Percentiles rank a stretch among this genome's conserved stretches.
Evolutionary conservation across 2,329 filamentous ascomycete species (phyloP).

Genomic region (Xylaria sp.): DNA sequence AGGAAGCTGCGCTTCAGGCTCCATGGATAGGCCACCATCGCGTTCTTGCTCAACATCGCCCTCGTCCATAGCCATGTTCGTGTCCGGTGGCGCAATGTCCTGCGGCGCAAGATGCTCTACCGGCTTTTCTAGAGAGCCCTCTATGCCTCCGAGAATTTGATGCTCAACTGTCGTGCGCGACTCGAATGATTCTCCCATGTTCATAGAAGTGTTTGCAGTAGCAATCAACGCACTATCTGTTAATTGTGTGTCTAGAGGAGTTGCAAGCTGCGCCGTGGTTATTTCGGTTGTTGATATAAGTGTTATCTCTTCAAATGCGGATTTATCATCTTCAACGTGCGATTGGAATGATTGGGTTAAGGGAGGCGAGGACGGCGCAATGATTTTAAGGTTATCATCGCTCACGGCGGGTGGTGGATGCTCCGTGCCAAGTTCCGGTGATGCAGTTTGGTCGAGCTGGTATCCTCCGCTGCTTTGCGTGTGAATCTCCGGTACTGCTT

Average conservation of each 20-base stretch:
- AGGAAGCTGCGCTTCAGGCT: constrained; percentile 12
- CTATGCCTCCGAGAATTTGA: not conserved
- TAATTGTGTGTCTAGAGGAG: constrained; percentile 43
- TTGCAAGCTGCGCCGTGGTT: constrained; percentile 41
- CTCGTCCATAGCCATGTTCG: not conserved
- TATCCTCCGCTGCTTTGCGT: constrained; percentile 13
- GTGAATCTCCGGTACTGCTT: not conserved
- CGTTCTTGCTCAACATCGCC: constrained; percentile 5
- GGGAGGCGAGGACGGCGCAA: constrained; percentile 43
- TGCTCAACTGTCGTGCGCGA: constrained; percentile 22
- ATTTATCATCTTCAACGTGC: constrained; percentile 15
- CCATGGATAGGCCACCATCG: not conserved
- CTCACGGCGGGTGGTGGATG: not conserved
- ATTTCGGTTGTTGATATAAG: constrained; percentile 21
- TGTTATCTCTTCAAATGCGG: constrained; percentile 28
- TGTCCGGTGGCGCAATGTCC: constrained; percentile 9
- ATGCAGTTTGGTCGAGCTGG: constrained; percentile 33
- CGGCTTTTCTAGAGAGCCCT: not conserved
- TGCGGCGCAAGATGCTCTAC: constrained; percentile 5
- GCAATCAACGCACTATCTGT: constrained; percentile 24
- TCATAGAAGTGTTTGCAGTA: constrained; percentile 22
- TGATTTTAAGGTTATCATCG: constrained; percentile 50
- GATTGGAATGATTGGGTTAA: constrained; percentile 42
- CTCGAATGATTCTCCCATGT: constrained; percentile 34
- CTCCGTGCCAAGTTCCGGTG: constrained; percentile 42